phyloP scores from a whole-genome alignment of 2,329 filamentous ascomycete genomes.

The Thelonectria rubi region DNA sequence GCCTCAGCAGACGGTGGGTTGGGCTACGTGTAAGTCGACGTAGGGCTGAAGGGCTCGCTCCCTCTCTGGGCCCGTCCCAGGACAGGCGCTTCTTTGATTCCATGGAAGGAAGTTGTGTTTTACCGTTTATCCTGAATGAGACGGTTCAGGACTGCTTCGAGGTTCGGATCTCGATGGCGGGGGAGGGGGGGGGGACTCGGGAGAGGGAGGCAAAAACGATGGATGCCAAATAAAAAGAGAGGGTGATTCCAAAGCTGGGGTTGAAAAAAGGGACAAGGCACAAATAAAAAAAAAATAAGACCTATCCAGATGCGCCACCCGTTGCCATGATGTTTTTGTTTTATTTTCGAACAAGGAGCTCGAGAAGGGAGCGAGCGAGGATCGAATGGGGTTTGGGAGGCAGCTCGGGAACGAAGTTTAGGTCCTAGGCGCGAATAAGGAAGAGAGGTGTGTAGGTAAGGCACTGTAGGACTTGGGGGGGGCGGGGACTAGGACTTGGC shows the following conservation, averaged over 20 bases:
- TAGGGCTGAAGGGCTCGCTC: slow-evolving; percentile 45
- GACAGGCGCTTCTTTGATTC: slow-evolving; percentile 45
- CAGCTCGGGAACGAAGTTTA: slow-evolving; percentile 41
- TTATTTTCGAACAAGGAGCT: slow-evolving; percentile 18
- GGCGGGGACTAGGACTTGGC: slow-evolving; percentile 41
- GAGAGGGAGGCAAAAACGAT: not conserved
- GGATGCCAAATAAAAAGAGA: slow-evolving; percentile 1
- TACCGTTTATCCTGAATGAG: not conserved
- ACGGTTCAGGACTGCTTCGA: not conserved
- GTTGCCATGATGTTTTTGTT: slow-evolving; percentile 40
- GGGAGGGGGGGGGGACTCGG: not conserved
- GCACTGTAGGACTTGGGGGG: slow-evolving; percentile 42
- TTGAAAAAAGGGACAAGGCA: slow-evolving; percentile 16
- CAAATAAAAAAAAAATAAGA: slow-evolving; percentile 16
- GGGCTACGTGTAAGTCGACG: slow-evolving; percentile 46
- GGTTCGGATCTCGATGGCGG: not conserved
- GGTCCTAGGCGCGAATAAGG: slow-evolving; percentile 39
- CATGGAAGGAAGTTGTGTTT: slow-evolving; percentile 34
- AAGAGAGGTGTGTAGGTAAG: slow-evolving; percentile 13
- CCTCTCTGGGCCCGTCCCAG: slow-evolving; percentile 41
- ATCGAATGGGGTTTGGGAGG: slow-evolving; percentile 34
- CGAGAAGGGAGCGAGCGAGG: slow-evolving; percentile 16
- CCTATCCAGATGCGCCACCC: slow-evolving; percentile 36
- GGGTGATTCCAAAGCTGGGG: slow-evolving; percentile 11
- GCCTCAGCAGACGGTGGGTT: slow-evolving; percentile 46